phyloP scores from a whole-genome alignment of 2,329 filamentous ascomycete genomes.

The Tolypocladium guangdongense region DNA sequence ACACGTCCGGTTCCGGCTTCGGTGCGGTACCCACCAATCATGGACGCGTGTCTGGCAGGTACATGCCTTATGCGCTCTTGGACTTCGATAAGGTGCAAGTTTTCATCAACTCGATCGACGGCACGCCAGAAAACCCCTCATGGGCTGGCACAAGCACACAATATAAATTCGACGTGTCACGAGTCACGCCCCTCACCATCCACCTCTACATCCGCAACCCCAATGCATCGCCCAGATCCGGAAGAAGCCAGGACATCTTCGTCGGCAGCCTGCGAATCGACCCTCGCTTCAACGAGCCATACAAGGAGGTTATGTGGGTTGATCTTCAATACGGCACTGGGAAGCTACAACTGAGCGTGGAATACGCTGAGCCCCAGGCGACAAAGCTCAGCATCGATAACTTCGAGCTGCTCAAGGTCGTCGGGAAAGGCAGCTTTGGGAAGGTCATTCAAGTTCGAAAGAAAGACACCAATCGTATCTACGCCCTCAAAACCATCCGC shows the following conservation, averaged over 20 bases:
- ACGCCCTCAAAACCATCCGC: conserved; percentile 97
- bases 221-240: conserved; percentile 67
- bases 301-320: conserved; percentile 77
- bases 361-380: conserved; percentile 87
- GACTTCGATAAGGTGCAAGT: conserved; percentile 99
- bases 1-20: conserved; percentile 75
- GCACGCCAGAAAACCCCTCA: conserved; percentile 82
- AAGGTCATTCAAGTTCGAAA: conserved; percentile 99
- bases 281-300: conserved; percentile 83
- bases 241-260: conserved; percentile 92
- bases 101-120: conserved; percentile 94
- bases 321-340: conserved; percentile 86
- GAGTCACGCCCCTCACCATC: conserved; percentile 80
- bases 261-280: conserved; percentile 83
- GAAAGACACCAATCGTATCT: conserved; percentile 94
- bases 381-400: conserved; percentile 89
- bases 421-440: conserved; percentile 95
- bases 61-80: conserved; percentile 88
- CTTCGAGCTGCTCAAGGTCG: conserved; percentile 94
- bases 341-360: conserved; percentile 80
- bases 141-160: conserved; percentile 98
- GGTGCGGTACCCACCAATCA: conserved; percentile 83
- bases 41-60: conserved; percentile 89
- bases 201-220: conserved; percentile 94
- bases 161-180: conserved; percentile 98